Evolutionary conservation across 2,329 filamentous ascomycete genomes (phyloP).

Genomic region (Beauveria brongniartii): DNA sequence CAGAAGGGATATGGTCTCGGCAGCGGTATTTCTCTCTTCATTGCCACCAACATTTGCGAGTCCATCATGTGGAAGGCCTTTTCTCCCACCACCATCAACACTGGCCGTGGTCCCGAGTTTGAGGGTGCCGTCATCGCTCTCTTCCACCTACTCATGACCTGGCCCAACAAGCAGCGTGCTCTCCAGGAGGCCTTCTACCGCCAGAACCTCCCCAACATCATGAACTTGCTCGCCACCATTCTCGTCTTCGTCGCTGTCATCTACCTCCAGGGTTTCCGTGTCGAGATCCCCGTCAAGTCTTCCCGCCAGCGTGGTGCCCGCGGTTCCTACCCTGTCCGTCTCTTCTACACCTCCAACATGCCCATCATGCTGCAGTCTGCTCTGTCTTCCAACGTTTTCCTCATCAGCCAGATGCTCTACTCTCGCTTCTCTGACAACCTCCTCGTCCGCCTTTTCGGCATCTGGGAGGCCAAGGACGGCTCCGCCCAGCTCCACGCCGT

Average conservation of each 20-base stretch:
- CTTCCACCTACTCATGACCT: constrained; percentile 95
- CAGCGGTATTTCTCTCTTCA: constrained; percentile 98
- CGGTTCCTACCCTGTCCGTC: constrained; percentile 93
- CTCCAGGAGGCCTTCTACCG: constrained; percentile 98
- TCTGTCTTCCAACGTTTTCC: constrained; percentile 96
- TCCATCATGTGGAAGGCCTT: constrained; percentile 99
- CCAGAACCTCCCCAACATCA: constrained; percentile 98
- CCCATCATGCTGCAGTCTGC: constrained; percentile 99
- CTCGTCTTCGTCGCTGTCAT: constrained; percentile 94
- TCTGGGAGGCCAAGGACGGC: constrained; percentile 96
- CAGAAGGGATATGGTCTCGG: constrained; percentile 99
- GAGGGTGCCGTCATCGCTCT: constrained; percentile 97
- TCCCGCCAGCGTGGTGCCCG: constrained; percentile 97
- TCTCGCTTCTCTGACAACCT: constrained; percentile 99
- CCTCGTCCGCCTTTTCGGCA: constrained; percentile 90
- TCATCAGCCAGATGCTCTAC: constrained; percentile 99
- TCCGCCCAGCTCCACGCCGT: constrained; percentile 90
- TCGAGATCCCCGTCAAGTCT: constrained; percentile 99
- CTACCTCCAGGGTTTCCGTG: constrained; percentile 98
- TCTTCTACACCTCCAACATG: constrained; percentile 99
- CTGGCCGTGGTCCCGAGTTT: constrained; percentile 96
- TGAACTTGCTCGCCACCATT: constrained; percentile 93
- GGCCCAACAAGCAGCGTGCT: constrained; percentile 98
- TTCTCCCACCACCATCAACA: constrained; percentile 98
- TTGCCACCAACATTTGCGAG: constrained; percentile 99